Evolutionary conservation across 2,329 filamentous ascomycete species (phyloP), one percentile per base, ranked within the genome.

Genomic region (Coniochaeta sp.): DNA sequence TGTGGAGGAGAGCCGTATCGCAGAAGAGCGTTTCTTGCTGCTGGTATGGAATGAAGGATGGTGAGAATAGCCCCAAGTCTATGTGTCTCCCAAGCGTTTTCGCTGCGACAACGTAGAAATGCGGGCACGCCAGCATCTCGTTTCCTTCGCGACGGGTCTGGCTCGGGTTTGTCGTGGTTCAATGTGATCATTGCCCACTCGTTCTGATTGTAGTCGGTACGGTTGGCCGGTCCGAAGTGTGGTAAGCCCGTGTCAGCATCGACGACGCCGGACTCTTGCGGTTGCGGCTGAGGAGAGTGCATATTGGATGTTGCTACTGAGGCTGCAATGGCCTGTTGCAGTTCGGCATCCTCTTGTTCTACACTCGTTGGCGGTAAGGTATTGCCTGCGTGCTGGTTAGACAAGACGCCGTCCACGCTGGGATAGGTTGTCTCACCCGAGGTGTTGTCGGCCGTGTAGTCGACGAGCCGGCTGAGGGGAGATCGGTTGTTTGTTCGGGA

Each of bases 181-280:
- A 74, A 69, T 0, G 76, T 77, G 0, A 87, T 79, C 81, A 88
- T 80, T 12, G 80, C 82, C 85, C 85, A 88, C 64, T 81, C 76
- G 55, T 75, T 74, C 28, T 76, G 68, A 43, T 86, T 80, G 63
- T 88, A 87, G 40, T 81, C 74, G 1, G 72, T 67, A 38, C 84
- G 76, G 52, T 79, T 85, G 5, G 85, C 84, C 0, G 85, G 85
- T 1, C 85, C 85, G 71, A 88, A 88, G 54, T 80, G 68, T 5
- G 78, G 76, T n/a, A 73, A 64, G 47, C 72, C 69, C 0, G 72
- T 67, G 17, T 74, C 74, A 26, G 69, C 66, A 47, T 76, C 74
- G 38, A 75, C 75, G 7, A 85, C 66, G 16, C 82, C 83, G 1
- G 75, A 75, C 68, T 86, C 82, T 64, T 85, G 83, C 5, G 70